Evolutionary conservation across 225 moss, liverwort and hornwort species (phyloP).

Genomic region (Polytrichum commune): DNA sequence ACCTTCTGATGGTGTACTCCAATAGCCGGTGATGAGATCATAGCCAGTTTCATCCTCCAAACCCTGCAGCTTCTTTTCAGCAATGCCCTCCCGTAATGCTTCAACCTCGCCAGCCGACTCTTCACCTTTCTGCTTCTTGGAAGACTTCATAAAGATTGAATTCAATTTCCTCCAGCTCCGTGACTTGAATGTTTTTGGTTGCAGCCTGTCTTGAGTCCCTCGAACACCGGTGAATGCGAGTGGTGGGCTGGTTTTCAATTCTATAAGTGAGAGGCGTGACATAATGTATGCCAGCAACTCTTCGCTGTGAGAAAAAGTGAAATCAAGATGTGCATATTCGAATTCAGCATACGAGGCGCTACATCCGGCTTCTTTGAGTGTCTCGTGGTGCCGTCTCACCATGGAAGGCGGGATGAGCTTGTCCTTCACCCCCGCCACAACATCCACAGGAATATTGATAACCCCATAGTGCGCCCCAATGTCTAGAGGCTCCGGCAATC

Average conservation of each 20-base stretch:
- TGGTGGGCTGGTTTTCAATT: background rate
- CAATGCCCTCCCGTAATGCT: too few relatives aligned
- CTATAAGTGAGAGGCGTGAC: constrained; percentile 69
- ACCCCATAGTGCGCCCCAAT: constrained; percentile 66
- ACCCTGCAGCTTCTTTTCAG: too few relatives aligned
- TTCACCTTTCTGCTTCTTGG: constrained; percentile 23
- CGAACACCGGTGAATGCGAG: constrained; percentile 1
- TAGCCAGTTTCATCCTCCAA: too few relatives aligned
- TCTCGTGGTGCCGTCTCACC: constrained; percentile 65
- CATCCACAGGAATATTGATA: constrained; percentile 76
- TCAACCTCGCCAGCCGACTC: too few relatives aligned
- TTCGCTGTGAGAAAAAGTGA: constrained; percentile 78
- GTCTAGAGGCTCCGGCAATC: constrained; percentile 57
- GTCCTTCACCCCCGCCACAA: constrained; percentile 80
- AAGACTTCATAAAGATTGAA: constrained; percentile 7
- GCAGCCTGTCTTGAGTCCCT: background rate
- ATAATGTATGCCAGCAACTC: constrained; percentile 82
- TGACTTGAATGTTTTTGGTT: background rate
- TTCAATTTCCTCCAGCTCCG: constrained; percentile 13
- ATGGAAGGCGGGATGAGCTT: constrained; percentile 73
- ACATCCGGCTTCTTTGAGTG: constrained; percentile 53
- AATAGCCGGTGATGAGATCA: too few relatives aligned
- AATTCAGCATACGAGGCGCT: constrained; percentile 71
- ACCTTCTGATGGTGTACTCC: too few relatives aligned
- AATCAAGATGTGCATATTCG: constrained; percentile 92